Evolutionary conservation across 1,139 yeast species (phyloP), one percentile per base, ranked within the genome.

Genomic region (Lodderomyces jiufengensis): DNA sequence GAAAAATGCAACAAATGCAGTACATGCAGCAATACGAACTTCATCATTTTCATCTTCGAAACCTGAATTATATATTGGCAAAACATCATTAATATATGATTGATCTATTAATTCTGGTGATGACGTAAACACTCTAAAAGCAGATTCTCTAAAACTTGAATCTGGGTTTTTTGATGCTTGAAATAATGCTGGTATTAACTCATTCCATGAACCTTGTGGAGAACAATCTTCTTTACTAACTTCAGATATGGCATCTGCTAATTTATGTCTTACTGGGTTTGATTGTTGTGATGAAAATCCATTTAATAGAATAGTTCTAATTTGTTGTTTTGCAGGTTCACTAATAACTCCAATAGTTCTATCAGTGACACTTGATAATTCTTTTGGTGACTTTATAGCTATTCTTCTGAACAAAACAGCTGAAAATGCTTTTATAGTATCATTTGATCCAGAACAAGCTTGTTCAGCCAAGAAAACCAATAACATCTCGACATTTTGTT

Each of bases 231-330:
- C 79, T 48, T 78, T 80, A 3, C 96, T 95, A 28, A 92, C 78
- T 59, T 90, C 97, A 1, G 97, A 86, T 39, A 92, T 84, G 4
- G 95, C 95, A 64, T 92, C 98, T 4, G 96, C 81, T 37, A 92
- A 69, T 56, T 92, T 92, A 59, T 90, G 97, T 56, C 97, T 80
- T 25, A 88, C 90, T 44, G 73, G 76, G 42, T 77, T 77, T 15
- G 84, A 67, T 40, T 73, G 80, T 38, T 72, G 81, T 3, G 80
- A 55, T 5, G 75, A 57, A 48, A 92, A 86, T 9, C 97, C 97
- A 38, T 73, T 73, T 47, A 90, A 69, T 33, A 92, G 72, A 25
- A 77, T 68, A 11, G 67, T 50, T 49, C 95, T 78, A 39, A 90
- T 78, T 52, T 83, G 85, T 24, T 55, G 59, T 42, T 78, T 70